A percentile compares a stretch with the other conserved stretches of the same genome.
Evolutionary conservation across 352 stramenopile genomes (phyloP).

Genomic region (Phytophthora europaea): DNA sequence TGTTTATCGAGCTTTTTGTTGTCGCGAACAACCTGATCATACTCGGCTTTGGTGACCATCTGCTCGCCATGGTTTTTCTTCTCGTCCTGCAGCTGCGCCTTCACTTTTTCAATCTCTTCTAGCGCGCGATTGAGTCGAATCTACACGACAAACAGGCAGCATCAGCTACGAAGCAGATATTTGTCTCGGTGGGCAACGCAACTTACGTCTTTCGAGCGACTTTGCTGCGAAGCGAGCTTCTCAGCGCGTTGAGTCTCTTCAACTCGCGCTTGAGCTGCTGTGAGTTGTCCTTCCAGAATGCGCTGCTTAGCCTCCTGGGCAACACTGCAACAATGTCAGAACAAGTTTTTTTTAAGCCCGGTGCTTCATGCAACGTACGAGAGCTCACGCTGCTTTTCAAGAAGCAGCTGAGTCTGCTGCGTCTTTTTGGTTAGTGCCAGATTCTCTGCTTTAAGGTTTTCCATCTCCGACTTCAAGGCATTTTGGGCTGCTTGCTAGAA

Average conservation of each 20-base stretch:
- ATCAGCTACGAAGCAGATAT: background rate
- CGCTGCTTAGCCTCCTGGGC: conserved; percentile 79
- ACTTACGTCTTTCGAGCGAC: conserved; percentile 77
- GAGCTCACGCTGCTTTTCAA: conserved; percentile 85
- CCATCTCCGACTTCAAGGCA: conserved; percentile 49
- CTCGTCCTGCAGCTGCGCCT: conserved; percentile 73
- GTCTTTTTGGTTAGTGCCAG: conserved; percentile 60
- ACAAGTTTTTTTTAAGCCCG: background rate
- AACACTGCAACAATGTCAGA: conserved; percentile 39
- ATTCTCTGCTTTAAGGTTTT: conserved; percentile 63
- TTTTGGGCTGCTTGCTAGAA: conserved; percentile 51
- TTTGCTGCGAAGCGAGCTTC: conserved; percentile 73
- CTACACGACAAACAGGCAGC: conserved; percentile 25
- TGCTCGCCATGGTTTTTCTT: conserved; percentile 57
- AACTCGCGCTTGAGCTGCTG: conserved; percentile 51
- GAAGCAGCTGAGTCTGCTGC: conserved; percentile 70
- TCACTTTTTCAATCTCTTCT: conserved; percentile 82
- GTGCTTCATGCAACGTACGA: conserved; percentile 44
- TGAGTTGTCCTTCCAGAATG: conserved; percentile 75
- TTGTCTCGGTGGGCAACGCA: background rate
- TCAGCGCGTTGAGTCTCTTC: conserved; percentile 70
- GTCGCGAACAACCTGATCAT: conserved; percentile 69
- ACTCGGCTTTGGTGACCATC: conserved; percentile 59
- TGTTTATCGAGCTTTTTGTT: conserved; percentile 88
- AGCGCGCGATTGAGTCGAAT: conserved; percentile 80